Conservation (phyloP, 768 basidiomycete genomes). For the Auricularia sp. region DNA sequence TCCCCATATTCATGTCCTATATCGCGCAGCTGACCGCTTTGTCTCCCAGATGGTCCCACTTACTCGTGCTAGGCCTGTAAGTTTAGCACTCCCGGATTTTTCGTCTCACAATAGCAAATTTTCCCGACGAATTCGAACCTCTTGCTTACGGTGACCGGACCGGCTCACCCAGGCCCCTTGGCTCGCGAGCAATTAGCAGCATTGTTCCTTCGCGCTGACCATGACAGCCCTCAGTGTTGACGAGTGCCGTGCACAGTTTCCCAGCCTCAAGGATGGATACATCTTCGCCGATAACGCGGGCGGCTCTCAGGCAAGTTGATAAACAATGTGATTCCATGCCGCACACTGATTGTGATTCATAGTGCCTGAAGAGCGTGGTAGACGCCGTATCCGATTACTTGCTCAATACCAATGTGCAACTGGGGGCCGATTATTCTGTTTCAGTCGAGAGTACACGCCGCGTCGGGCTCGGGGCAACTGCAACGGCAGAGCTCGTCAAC, state of each 20-base stretch:
- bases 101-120: too few species aligned
- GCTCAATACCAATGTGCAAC: slow-evolving; percentile 61
- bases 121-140: too few species aligned
- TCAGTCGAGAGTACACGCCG: slow-evolving; percentile 45
- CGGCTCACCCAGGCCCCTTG: too few species aligned
- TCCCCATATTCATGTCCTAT: too few species aligned
- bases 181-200: too few species aligned
- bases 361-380: slow-evolving; percentile 39
- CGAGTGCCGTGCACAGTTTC: slow-evolving; percentile 51
- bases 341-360: background rate
- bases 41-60: too few species aligned
- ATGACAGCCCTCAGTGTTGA: slow-evolving; percentile 32
- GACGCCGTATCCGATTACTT: slow-evolving; percentile 60
- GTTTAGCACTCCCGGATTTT: too few species aligned
- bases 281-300: slow-evolving; percentile 73
- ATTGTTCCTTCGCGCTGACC: background rate
- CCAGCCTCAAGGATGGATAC: slow-evolving; percentile 46
- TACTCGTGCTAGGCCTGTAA: too few species aligned
- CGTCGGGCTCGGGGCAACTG: slow-evolving; percentile 37
- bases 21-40: too few species aligned
- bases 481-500: slow-evolving; percentile 53
- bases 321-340: background rate
- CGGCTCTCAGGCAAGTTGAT: slow-evolving; percentile 43
- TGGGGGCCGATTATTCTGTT: slow-evolving; percentile 59
- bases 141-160: too few species aligned